A percentile compares a stretch with the other conserved stretches of the same genome.
Evolutionary conservation across 1,284 basidiomycete species (phyloP).

Genomic region (Exobasidium rhododendri): DNA sequence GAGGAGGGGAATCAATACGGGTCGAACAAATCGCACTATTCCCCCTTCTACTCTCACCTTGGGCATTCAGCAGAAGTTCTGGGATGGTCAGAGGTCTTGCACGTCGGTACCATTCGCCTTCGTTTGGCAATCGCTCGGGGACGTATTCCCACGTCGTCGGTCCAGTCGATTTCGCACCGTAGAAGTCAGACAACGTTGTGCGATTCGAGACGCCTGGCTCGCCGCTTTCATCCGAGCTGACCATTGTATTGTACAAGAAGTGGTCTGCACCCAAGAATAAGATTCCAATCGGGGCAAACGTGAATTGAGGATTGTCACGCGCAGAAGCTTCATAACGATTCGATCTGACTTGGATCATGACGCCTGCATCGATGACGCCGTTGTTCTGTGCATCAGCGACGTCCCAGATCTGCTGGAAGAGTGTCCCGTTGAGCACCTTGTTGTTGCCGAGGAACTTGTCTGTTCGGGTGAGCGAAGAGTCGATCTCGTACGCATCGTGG

Average conservation of each 20-base stretch:
- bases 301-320: constrained; percentile 11
- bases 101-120: constrained; percentile 29
- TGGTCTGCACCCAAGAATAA: constrained; percentile 18
- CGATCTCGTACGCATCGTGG: constrained; percentile 21
- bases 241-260: constrained; percentile 15
- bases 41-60: too few relatives aligned
- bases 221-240: constrained; percentile 9
- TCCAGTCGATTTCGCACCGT: constrained; percentile 20
- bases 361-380: constrained; percentile 4
- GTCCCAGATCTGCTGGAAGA: constrained; percentile 15
- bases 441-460: constrained; percentile 16
- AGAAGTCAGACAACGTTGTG: constrained; percentile 10
- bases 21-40: too few relatives aligned
- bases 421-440: constrained; percentile 13
- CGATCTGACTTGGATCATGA: neutral
- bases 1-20: too few relatives aligned
- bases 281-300: constrained; percentile 13
- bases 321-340: constrained; percentile 15
- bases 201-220: constrained; percentile 10
- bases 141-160: constrained; percentile 27
- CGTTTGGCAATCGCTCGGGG: constrained; percentile 29
- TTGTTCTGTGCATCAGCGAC: constrained; percentile 15
- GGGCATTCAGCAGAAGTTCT: constrained; percentile 16
- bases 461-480: constrained; percentile 14
- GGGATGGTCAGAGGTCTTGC: constrained; percentile 21